Percentiles rank a stretch among this genome's conserved stretches.
Evolutionary conservation across 225 moss, liverwort and hornwort species (phyloP).

Genomic region (Pseudisothecium myosuroides): DNA sequence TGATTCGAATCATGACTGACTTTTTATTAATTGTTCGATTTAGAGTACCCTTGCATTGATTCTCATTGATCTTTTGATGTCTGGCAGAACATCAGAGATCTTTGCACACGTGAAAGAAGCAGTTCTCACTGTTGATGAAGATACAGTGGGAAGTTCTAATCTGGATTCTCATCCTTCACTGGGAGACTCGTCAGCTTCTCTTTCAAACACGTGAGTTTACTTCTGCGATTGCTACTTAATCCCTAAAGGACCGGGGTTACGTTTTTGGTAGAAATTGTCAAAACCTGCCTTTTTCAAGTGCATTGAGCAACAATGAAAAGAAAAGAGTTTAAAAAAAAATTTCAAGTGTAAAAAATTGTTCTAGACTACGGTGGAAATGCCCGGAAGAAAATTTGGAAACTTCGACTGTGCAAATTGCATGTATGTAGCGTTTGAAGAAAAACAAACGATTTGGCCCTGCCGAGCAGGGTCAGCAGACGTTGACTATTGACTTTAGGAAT

Average conservation of each 20-base stretch:
- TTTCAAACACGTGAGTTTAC: conserved; percentile 34
- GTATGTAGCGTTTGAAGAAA: neutral
- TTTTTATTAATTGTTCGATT: neutral
- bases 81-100: conserved; percentile 66
- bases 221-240: neutral
- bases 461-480: neutral
- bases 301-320: neutral
- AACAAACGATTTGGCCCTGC: neutral
- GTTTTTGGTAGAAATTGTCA: neutral
- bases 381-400: neutral
- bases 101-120: conserved; percentile 85
- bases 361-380: neutral
- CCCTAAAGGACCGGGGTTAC: neutral
- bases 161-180: conserved; percentile 26
- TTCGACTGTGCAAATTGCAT: neutral
- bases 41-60: neutral
- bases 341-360: neutral
- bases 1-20: neutral
- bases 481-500: neutral
- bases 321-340: too few relatives aligned
- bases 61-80: neutral
- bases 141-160: conserved; percentile 31
- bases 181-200: conserved; percentile 29
- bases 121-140: conserved; percentile 76
- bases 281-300: neutral